Base-by-base conservation (phyloP, 2,329 filamentous ascomycete species). In the Fusarium siculi region DNA sequence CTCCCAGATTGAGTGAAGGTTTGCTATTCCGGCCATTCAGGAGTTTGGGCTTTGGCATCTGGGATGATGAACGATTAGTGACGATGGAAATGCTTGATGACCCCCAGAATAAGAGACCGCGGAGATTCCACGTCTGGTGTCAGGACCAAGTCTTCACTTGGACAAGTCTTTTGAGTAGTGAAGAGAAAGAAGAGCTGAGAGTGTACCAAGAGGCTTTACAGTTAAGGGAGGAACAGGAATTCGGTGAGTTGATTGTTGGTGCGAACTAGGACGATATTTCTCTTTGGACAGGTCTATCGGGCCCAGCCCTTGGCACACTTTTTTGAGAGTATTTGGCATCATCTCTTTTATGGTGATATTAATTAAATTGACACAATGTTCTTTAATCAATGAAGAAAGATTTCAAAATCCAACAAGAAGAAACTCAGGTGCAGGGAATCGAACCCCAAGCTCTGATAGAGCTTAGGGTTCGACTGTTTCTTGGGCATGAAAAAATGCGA, bases 141-240 rank as follows among this genome's bases (percentile, higher is more conserved):
- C 57, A 73, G 42, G 44, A 73, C n/a, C 70, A 73, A 5, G 56
- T 61, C 6, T 73, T 73, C n/a, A 73, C 70, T 11, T 73, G 70
- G 70, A 73, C 40, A 15, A 73, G 70, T 40, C 47, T 73, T 16
- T 42, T 73, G 37, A 46, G 61, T 14, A 18, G 21, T 1, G 25
- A 42, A 4, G 66, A 73, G 25, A 60, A 53, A 58, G 56, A 50
- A 4, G 61, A 73, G 16, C 40, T 73, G 8, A 49, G 32, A 5
- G 6, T 21, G 5, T 43, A 63, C 30, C 70, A 70, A 54, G 42
- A 62, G 32, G 44, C 16, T 9, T 37, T 53, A 21, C 40, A 44
- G 11, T 12, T 44, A 11, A 25, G 32, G 2, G 34, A 49, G 21
- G 42, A 55, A 16, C 58, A 32, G 12, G 49, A 56, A 19, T 56